Evolutionary conservation across 257 asterid species (phyloP).

Genomic region (Solanum pennellii): DNA sequence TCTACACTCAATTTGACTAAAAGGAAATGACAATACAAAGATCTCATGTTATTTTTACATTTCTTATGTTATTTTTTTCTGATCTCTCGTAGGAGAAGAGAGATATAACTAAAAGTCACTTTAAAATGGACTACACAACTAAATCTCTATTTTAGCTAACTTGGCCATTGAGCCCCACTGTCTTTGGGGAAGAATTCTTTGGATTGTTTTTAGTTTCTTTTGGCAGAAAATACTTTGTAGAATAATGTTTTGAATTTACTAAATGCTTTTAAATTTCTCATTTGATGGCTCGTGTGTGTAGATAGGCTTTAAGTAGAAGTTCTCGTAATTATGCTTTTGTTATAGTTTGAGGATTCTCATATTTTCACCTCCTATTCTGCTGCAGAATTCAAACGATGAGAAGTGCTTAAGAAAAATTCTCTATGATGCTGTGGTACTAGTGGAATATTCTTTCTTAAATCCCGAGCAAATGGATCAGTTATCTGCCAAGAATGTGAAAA

Average conservation of each 20-base stretch:
- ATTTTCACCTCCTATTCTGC: background rate
- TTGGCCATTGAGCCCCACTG: background rate
- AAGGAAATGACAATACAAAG: background rate
- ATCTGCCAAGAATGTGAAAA: slow-evolving; percentile 29
- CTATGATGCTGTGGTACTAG: slow-evolving; percentile 39
- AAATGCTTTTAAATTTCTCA: background rate
- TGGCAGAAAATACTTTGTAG: background rate
- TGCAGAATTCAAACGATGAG: slow-evolving; percentile 39
- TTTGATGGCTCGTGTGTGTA: background rate
- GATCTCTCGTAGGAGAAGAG: background rate
- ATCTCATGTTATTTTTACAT: background rate
- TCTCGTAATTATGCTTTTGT: background rate
- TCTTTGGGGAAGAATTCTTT: background rate
- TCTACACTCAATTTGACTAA: background rate
- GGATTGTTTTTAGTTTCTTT: background rate
- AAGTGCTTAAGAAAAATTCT: slow-evolving; percentile 34
- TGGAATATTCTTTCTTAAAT: slow-evolving; percentile 53
- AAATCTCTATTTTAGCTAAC: background rate
- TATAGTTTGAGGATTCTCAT: background rate
- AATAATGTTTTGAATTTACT: background rate
- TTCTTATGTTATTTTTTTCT: background rate
- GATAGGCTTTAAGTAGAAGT: background rate
- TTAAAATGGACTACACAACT: background rate
- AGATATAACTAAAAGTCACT: background rate
- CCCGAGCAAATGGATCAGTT: slow-evolving; percentile 37